Conservation (phyloP, 2,329 filamentous ascomycete species). For the Colletotrichum tropicale region DNA sequence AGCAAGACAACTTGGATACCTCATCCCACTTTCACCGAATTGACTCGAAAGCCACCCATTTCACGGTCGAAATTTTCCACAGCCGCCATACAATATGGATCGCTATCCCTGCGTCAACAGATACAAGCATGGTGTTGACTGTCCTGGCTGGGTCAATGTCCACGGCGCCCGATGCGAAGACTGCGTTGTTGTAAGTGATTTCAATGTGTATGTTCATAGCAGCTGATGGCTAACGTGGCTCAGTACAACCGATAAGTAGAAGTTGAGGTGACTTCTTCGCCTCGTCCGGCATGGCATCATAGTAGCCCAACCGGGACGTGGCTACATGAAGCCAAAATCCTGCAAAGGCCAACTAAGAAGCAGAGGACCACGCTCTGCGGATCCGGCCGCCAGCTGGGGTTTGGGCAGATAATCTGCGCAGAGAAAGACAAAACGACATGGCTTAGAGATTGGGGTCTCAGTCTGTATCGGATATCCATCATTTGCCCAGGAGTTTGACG, state of each 20-base stretch:
- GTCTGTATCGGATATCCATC: not conserved
- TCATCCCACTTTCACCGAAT: not conserved
- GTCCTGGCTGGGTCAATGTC: constrained; percentile 12
- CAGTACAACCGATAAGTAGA: constrained; percentile 13
- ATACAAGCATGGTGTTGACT: constrained; percentile 19
- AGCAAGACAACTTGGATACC: not conserved
- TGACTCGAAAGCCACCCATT: not conserved
- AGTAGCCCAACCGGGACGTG: not conserved
- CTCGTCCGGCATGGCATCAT: not conserved
- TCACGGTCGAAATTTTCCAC: not conserved
- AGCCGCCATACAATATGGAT: not conserved
- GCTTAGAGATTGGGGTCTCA: not conserved
- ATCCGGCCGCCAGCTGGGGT: not conserved
- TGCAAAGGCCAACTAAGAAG: not conserved
- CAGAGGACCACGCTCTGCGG: not conserved
- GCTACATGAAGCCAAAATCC: not conserved
- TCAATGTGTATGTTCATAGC: no score
- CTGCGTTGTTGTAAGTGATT: constrained; percentile 7
- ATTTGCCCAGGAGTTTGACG: not conserved
- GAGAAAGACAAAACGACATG: not conserved
- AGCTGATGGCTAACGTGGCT: not conserved
- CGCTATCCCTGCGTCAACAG: constrained; percentile 16
- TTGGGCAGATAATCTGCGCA: not conserved
- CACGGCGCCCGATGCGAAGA: constrained; percentile 10
- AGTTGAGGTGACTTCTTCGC: not conserved